Percentiles rank a stretch among this genome's conserved stretches.
These are phyloP conservation scores for Torulaspora indica DNA, from an alignment of 805 yeast genomes.

Conservation along the genomic window DNA sequence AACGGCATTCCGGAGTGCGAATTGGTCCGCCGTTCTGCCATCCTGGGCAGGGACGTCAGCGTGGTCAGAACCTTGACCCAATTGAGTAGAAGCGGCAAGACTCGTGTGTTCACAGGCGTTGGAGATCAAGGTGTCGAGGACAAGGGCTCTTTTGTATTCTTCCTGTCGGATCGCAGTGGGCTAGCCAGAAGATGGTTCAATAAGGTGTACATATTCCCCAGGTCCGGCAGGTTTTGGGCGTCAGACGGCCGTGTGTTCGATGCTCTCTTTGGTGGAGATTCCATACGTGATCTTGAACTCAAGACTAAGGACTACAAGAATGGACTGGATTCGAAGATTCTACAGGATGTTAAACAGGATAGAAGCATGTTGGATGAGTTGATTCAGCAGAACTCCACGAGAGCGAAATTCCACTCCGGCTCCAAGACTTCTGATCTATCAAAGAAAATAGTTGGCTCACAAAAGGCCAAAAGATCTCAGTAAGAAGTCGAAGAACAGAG, in stretches of 20 bases:
- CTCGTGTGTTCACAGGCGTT: constrained; percentile 29
- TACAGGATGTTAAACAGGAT: constrained; percentile 13
- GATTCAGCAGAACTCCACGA: constrained; percentile 18
- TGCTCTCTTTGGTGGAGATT: constrained; percentile 29
- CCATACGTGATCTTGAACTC: constrained; percentile 19
- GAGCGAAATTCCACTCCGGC: constrained; percentile 21
- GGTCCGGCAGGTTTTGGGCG: constrained; percentile 31
- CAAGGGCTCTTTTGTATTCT: constrained; percentile 27
- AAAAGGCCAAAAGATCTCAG: constrained; percentile 37
- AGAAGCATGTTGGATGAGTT: constrained; percentile 15
- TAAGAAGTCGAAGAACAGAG: constrained; percentile 62
- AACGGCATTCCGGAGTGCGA: constrained; percentile 20
- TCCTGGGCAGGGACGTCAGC: constrained; percentile 19
- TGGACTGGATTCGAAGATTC: constrained; percentile 2
- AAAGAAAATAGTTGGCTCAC: constrained; percentile 14
- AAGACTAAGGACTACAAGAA: constrained; percentile 3
- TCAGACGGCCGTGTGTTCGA: constrained; percentile 32
- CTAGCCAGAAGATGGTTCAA: constrained; percentile 15
- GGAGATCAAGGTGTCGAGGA: constrained; percentile 34
- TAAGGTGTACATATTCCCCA: constrained; percentile 27
- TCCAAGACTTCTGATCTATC: constrained; percentile 5
- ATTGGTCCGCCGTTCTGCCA: constrained; percentile 23
- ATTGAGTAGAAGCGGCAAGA: constrained; percentile 18
- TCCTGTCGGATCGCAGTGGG: constrained; percentile 19
- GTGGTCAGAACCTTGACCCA: constrained; percentile 14